Conservation (phyloP, 2,329 filamentous ascomycete genomes). For the Penicillium vulpinum region DNA sequence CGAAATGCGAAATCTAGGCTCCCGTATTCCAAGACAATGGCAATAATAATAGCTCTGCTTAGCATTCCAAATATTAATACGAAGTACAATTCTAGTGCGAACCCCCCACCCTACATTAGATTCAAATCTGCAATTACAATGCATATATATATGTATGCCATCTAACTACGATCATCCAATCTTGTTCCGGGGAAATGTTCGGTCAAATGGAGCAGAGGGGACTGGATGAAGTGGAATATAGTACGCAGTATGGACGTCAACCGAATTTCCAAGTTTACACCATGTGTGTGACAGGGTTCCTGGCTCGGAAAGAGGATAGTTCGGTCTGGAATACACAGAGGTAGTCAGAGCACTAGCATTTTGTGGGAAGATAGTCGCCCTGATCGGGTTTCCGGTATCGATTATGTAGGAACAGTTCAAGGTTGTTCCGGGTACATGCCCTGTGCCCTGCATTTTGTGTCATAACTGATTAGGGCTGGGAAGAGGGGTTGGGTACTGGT, state of each 20-base stretch:
- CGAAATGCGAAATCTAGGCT: neutral
- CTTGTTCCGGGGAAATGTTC: constrained; percentile 13
- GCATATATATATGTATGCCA: neutral
- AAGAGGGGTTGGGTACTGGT: neutral
- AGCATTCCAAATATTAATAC: neutral
- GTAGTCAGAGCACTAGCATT: neutral
- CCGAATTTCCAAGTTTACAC: constrained; percentile 6
- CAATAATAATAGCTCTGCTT: neutral
- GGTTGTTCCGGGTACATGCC: neutral
- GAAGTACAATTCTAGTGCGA: neutral
- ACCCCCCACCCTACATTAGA: neutral
- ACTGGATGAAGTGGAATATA: constrained; percentile 6
- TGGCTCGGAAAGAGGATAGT: neutral
- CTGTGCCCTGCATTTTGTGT: constrained; percentile 3
- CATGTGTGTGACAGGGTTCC: constrained; percentile 1
- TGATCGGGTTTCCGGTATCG: constrained; percentile 1
- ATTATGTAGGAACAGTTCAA: neutral
- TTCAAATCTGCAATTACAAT: neutral
- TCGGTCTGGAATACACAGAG: constrained; percentile 7
- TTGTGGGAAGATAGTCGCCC: neutral
- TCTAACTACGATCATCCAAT: constrained; percentile 1
- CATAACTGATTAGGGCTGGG: neutral
- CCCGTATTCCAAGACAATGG: constrained; percentile 1
- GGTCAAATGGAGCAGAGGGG: constrained; percentile 12
- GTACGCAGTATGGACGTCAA: constrained; percentile 3